Evolutionary conservation across 1,139 yeast genomes (phyloP), one percentile per base, ranked within the genome.

Genomic region (Yamadazyma sp.): DNA sequence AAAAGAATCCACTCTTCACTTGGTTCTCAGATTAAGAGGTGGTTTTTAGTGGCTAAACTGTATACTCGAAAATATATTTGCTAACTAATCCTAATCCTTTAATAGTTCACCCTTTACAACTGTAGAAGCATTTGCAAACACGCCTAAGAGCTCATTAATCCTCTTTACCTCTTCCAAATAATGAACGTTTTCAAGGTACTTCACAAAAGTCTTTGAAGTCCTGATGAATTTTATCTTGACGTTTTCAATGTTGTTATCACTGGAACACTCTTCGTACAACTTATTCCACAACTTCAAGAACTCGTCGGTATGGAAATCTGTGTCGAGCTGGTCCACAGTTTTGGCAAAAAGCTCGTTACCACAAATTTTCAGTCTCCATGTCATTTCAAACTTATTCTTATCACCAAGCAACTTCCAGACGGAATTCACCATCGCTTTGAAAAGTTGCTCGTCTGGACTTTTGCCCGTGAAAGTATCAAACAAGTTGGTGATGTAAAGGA

Each of bases 1-100:
- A 48, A 61, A 61, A 43, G 69, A 59, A 63, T 89, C 98, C 54
- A 91, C 97, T 58, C 75, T 92, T 55, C 96, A 91, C 77, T 84
- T 91, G 77, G 98, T 91, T 22, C 59, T 77, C 42, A 75, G 82
- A 69, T 62, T 77, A 55, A 73, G 81, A 71, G 81, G 81, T 70
- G 94, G 94, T 74, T 74, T 39, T 22, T 42, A 40, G 17, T 16
- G 16, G 31, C 12, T 16, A 16, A 12, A 29, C 23, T 28, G 16
- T 28, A 28, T 28, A 18, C 27, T 23, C 23, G 37, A 7, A 34
- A 34, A 22, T 22, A 14, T 25, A 17, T 12, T 11, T 15, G 12
- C 16, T 28, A 4, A n/a, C 20, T 16, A 16, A 7, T 12, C 16
- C 12, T 12, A 12, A 12, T 28, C 31, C 26, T 41, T 44, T 12